Evolutionary conservation across 2,329 filamentous ascomycete genomes (phyloP), one percentile per base, ranked within the genome.

Genomic region (Trichoderma sp.): DNA sequence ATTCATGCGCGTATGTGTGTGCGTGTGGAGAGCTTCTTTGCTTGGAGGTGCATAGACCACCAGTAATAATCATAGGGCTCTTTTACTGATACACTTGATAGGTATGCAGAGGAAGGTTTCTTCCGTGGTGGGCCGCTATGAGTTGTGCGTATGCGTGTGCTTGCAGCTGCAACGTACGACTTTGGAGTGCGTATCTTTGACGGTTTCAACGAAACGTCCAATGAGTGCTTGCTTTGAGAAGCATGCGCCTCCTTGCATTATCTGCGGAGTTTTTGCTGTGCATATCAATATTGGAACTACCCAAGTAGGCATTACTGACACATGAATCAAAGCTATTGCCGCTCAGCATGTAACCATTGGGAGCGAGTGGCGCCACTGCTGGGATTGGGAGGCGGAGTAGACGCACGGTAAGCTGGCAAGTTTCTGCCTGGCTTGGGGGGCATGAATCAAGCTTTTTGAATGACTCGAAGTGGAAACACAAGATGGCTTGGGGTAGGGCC

Each of bases 1-100:
- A 58, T 24, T 66, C 58, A 11, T 27, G 47, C 40, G 40, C 40
- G 40, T 55, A 37, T 43, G 35, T 65, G 62, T 27, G 40, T 47
- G 27, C 33, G 53, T 56, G 53, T 27, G 49, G 61, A 19, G 60
- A 37, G 49, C 29, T 40, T 21, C 47, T 13, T 21, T 53, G 16
- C 35, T 40, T 40, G 35, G 60, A 33, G 37, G 49, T 62, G 59
- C 59, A 62, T 62, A 53, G 3, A 43, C 40, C 19, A n/a, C 33
- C 3, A 5, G 33, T 10, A 33, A 5, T 40, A 19, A 2, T 40
- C 19, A 52, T 55, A 64, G 21, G 33, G 61, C 49, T 55, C 11
- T 52, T 55, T 29, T 35, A 21, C 21, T 40, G 31, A 40, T 64
- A 2, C 3, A 14, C 1, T 24, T 24, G 29, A 16, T 27, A 35